Base-by-base conservation (phyloP, 225 moss, liverwort and hornwort genomes). In the Polytrichum commune region DNA sequence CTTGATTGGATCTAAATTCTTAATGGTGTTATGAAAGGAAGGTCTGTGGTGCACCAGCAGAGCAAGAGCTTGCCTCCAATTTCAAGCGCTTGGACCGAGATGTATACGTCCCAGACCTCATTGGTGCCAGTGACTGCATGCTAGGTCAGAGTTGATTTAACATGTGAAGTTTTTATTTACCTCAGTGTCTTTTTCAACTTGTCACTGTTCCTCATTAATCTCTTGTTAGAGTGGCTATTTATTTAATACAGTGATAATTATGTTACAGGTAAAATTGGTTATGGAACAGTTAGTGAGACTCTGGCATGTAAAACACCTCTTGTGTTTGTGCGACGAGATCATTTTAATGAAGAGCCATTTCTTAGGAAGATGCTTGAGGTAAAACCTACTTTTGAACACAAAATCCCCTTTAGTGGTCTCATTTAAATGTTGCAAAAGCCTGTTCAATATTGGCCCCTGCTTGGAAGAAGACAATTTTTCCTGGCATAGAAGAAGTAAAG, bases 321-420 rank as follows among this genome's bases (percentile, higher is more conserved):
- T 74, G 88, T 93, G 53, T 96, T 87, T 71, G 75, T 96, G 67
- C 92, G 96, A 29, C 92, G 92, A 68, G 96, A 96, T 73, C 90
- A 93, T 60, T 96, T 96, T 60, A 93, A 88, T 57, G 93, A 96
- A 74, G 96, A 96, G 70, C 93, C 96, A 5, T 93, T 96, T 67
- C 79, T 96, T 55, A 86, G 93, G 77, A 96, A 89, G 80, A 75
- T 92, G 80, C 92, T 96, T 30, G 93, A 96, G 91, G 93, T 91
- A 81, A 46, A 33, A 20, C 54, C 55, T 70, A 3, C 13, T 38
- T 33, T 38, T 38, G 35, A 38, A 38, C 38, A 38, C 13, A 10
- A 38, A 38, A 3, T 13, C 13, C 13, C 10, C 38, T 38, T 10
- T 38, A 38, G 38, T 13, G 38, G 13, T 38, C 38, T 38, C 38